Conservation (phyloP, 169 alveolate genomes). For the Cryptosporidium parvum region DNA sequence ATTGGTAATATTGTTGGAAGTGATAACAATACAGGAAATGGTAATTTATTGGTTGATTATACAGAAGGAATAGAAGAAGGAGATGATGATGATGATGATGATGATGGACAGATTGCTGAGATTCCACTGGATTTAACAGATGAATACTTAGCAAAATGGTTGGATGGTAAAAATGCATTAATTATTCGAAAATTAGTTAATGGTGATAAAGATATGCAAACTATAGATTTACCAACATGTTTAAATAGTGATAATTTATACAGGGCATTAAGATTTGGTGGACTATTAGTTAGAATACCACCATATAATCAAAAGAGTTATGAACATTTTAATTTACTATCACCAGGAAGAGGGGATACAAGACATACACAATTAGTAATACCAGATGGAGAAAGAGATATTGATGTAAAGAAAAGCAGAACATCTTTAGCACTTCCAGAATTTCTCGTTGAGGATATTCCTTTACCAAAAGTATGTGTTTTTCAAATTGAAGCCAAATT, state of each 20-base stretch:
- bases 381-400: slow-evolving; percentile 76
- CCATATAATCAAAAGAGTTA: slow-evolving; percentile 74
- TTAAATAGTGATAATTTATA: slow-evolving; percentile 73
- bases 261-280: slow-evolving; percentile 74
- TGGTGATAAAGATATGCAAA: slow-evolving; percentile 73
- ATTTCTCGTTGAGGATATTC: slow-evolving; percentile 68
- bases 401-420: slow-evolving; percentile 74
- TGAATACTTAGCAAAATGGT: slow-evolving; percentile 75
- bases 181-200: slow-evolving; percentile 63
- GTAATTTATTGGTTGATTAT: not conserved
- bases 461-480: slow-evolving; percentile 72
- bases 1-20: not conserved
- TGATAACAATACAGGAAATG: not conserved
- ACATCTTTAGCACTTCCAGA: slow-evolving; percentile 74
- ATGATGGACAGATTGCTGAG: slow-evolving; percentile 68
- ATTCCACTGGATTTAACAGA: slow-evolving; percentile 70
- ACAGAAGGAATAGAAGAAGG: not conserved
- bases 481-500: slow-evolving; percentile 71
- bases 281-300: slow-evolving; percentile 67
- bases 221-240: slow-evolving; percentile 74
- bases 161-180: slow-evolving; percentile 72
- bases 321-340: slow-evolving; percentile 66
- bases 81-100: slow-evolving; percentile 40
- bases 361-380: slow-evolving; percentile 73
- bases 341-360: slow-evolving; percentile 77